Evolutionary conservation across 2,329 filamentous ascomycete genomes (phyloP).

Genomic region (Cladosporium halotolerans): DNA sequence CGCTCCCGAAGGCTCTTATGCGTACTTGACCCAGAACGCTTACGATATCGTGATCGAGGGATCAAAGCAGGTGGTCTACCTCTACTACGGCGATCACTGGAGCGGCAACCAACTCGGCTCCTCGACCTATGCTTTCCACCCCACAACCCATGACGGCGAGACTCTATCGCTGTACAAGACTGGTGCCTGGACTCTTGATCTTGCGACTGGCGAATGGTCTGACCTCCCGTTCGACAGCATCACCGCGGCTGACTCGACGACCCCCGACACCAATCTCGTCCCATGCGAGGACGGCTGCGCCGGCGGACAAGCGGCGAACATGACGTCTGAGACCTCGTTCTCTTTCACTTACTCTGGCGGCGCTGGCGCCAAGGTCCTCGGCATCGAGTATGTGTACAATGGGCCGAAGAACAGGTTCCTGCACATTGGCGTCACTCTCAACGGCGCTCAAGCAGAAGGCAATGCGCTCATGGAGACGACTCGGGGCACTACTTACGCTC

Average conservation of each 20-base stretch:
- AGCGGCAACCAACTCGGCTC: slow-evolving; percentile 47
- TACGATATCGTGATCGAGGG: slow-evolving; percentile 48
- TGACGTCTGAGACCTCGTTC: slow-evolving; percentile 17
- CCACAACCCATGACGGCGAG: slow-evolving; percentile 17
- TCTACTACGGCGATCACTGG: slow-evolving; percentile 67
- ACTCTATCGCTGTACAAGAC: slow-evolving; percentile 19
- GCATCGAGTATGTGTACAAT: slow-evolving; percentile 21
- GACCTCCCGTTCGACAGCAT: slow-evolving; percentile 19
- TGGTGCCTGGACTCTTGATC: slow-evolving; percentile 22
- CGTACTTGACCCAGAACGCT: slow-evolving; percentile 56
- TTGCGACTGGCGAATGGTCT: slow-evolving; percentile 18
- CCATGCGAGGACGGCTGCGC: slow-evolving; percentile 17
- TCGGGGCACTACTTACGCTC: slow-evolving; percentile 16
- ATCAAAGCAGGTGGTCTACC: slow-evolving; percentile 30
- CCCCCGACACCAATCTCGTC: slow-evolving; percentile 13
- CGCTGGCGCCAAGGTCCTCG: slow-evolving; percentile 18
- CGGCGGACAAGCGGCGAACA: slow-evolving; percentile 18
- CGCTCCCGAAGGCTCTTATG: slow-evolving; percentile 50
- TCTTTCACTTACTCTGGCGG: slow-evolving; percentile 19
- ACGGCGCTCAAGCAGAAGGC: slow-evolving; percentile 14
- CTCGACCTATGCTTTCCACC: slow-evolving; percentile 24
- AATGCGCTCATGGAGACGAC: slow-evolving; percentile 21
- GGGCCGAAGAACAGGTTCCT: slow-evolving; percentile 22
- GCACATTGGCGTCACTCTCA: slow-evolving; percentile 18
- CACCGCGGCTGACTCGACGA: slow-evolving; percentile 18